phyloP scores from a whole-genome alignment of 2,329 filamentous ascomycete genomes.

The Spiromastix sp. region DNA sequence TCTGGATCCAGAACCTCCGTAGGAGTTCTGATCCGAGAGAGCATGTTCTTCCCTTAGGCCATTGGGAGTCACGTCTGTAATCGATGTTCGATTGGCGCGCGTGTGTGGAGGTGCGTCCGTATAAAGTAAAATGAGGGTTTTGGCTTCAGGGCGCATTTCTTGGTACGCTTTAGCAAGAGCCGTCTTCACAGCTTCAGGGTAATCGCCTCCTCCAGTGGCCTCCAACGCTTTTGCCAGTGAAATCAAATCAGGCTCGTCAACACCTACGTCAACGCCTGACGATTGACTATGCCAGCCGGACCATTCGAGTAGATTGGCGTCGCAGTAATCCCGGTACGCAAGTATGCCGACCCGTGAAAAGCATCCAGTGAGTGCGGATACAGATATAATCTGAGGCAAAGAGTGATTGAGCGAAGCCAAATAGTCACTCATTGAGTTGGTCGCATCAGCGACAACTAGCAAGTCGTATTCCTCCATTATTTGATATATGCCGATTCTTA shows the following conservation, averaged over 20 bases:
- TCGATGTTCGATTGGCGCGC: not conserved
- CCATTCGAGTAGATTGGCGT: conserved; percentile 32
- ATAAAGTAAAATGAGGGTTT: conserved; percentile 41
- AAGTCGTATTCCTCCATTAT: no score
- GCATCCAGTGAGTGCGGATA: conserved; percentile 39
- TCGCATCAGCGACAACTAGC: no score
- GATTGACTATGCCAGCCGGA: conserved; percentile 37
- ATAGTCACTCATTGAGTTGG: no score
- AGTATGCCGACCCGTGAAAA: conserved; percentile 43
- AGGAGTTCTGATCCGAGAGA: no score
- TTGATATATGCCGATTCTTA: no score
- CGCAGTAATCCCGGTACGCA: conserved; percentile 41
- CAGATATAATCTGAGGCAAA: conserved; percentile 41
- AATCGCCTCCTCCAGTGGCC: conserved; percentile 30
- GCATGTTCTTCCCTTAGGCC: conserved; percentile 27
- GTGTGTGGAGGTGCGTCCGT: conserved; percentile 41
- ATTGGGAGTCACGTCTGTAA: not conserved
- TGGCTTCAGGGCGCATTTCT: conserved; percentile 38
- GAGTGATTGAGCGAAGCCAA: conserved; percentile 35
- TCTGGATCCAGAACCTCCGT: no score
- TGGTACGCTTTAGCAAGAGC: conserved; percentile 38
- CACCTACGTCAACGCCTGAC: conserved; percentile 4
- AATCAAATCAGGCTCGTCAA: conserved; percentile 26
- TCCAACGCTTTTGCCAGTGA: conserved; percentile 25
- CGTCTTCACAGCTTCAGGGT: conserved; percentile 41